phyloP scores from a whole-genome alignment of 768 basidiomycete species.

The Sporobolomyces phaffii region DNA sequence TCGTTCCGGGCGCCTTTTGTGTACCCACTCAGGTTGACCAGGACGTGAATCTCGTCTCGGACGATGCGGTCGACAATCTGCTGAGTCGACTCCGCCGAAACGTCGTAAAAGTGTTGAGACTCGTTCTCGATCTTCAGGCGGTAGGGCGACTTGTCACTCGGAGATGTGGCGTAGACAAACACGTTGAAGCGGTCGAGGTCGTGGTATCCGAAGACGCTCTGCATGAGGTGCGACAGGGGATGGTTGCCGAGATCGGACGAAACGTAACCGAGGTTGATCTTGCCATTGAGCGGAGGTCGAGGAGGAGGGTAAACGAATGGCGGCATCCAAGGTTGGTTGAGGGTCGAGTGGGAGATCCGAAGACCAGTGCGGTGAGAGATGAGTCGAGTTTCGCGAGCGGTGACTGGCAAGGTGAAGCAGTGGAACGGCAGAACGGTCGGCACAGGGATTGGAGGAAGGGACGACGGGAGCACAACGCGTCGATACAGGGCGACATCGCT shows the following conservation, averaged over 20 bases:
- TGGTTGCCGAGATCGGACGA: conserved; percentile 56
- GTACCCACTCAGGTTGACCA: conserved; percentile 51
- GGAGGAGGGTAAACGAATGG: conserved; percentile 49
- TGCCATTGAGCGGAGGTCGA: conserved; percentile 48
- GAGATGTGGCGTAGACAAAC: conserved; percentile 53
- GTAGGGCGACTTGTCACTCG: conserved; percentile 52
- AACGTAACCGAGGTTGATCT: conserved; percentile 54
- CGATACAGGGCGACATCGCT: conserved; percentile 6
- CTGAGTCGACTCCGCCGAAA: conserved; percentile 48
- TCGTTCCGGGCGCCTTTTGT: conserved; percentile 56
- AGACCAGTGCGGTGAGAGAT: conserved; percentile 54
- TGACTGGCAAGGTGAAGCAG: conserved; percentile 53
- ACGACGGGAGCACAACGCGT: conserved; percentile 28
- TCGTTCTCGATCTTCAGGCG: conserved; percentile 51
- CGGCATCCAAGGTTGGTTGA: conserved; percentile 51
- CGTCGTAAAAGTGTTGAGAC: conserved; percentile 50
- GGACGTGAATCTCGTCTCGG: conserved; percentile 52
- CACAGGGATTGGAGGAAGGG: conserved; percentile 25
- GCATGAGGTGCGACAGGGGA: conserved; percentile 55
- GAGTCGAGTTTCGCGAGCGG: conserved; percentile 50
- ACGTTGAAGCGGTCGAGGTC: conserved; percentile 49
- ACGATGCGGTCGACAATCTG: conserved; percentile 50
- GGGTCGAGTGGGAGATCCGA: conserved; percentile 50
- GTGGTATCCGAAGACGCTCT: conserved; percentile 53
- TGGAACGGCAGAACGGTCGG: conserved; percentile 53